Evolutionary conservation across 2,329 filamentous ascomycete species (phyloP), one percentile per base, ranked within the genome.

Genomic region (Pseudonectria buxi): DNA sequence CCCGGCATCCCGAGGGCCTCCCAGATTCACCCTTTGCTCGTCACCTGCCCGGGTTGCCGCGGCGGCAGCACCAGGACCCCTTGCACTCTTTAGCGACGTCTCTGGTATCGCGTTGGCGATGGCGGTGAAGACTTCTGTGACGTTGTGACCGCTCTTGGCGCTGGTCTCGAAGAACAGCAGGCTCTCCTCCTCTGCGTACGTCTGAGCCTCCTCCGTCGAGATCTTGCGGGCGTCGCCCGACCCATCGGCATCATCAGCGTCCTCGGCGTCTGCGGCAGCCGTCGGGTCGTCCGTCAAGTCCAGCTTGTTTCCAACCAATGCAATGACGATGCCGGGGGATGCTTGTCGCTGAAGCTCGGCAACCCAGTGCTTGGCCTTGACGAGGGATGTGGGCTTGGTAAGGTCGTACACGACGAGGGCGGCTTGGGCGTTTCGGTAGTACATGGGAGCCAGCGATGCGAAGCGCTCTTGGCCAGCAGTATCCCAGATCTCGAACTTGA

Each of bases 291-390:
- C 80, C 33, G 85, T 86, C 54, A 98, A 71, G 72, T 98, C 90
- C 44, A 92, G 74, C 72, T 95, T 95, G 76, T 98, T 98, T 56
- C 90, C 90, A 26, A 96, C 92, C 29, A 98, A 77, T 36, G 90
- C 88, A 56, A 98, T 96, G 39, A 96, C 90, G 53, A 98, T 96
- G 16, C 90, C 90, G 3, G 90, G 90, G 10, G 85, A 92, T 2
- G 92, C 92, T 67, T 98, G 92, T 56, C 90, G 81, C 69, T 96
- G 90, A 38, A 98, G 76, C 67, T 98, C 90, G 37, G 90, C 90
- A 37, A 98, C 89, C 90, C 90, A 98, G 72, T 96, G 90, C 68
- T 94, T 94, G 35, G 92, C 92, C 70, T 98, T 96, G 64, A 87
- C 80, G 51, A 98, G 81, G 31, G 88, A 95, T 32, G 87, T 92